Conservation (phyloP, 2,329 filamentous ascomycete genomes). For the Exophiala sideris region DNA sequence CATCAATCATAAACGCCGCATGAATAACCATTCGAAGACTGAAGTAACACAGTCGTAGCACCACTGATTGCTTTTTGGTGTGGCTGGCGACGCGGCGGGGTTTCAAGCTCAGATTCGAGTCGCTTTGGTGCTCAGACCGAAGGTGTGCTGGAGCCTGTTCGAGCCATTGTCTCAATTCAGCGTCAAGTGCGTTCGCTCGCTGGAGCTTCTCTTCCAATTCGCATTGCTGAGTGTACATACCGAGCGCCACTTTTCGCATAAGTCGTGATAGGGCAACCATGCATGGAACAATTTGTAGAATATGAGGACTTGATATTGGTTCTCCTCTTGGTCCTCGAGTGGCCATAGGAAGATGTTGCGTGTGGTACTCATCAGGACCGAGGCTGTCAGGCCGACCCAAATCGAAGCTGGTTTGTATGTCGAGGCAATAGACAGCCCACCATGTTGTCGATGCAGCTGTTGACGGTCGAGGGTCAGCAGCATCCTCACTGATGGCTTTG, state of each 20-base stretch:
- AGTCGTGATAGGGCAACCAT: constrained; percentile 42
- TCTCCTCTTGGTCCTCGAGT: constrained; percentile 36
- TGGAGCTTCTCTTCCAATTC: constrained; percentile 37
- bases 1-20: constrained; percentile 30
- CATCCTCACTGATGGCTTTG: constrained; percentile 27
- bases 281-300: constrained; percentile 38
- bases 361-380: constrained; percentile 50
- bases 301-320: background rate
- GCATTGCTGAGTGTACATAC: constrained; percentile 38
- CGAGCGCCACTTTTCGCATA: constrained; percentile 39
- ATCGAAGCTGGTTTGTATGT: constrained; percentile 45
- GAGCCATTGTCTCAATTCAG: constrained; percentile 35
- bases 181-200: constrained; percentile 36
- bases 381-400: constrained; percentile 49
- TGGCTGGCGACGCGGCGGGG: constrained; percentile 34
- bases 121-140: constrained; percentile 26
- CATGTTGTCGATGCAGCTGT: constrained; percentile 45
- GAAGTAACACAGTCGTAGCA: constrained; percentile 39
- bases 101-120: constrained; percentile 33
- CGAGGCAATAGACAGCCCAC: constrained; percentile 33
- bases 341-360: constrained; percentile 38
- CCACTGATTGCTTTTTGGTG: constrained; percentile 36
- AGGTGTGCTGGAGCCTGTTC: constrained; percentile 36
- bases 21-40: constrained; percentile 42
- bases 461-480: constrained; percentile 34